Evolutionary conservation across 208 protist genomes (phyloP).

Genomic region (Leishmania guyanensis): DNA sequence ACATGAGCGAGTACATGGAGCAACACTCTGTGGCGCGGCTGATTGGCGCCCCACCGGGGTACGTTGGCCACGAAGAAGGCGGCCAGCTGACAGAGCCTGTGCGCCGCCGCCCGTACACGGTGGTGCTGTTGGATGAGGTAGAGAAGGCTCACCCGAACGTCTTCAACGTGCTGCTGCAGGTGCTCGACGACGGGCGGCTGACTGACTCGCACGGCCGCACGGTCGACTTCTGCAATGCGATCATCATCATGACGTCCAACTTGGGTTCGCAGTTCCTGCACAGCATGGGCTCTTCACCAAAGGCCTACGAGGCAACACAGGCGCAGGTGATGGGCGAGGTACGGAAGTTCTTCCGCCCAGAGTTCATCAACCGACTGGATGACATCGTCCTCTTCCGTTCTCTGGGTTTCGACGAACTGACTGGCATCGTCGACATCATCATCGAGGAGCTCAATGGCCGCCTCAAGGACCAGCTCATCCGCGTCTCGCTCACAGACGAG

Average conservation of each 20-base stretch:
- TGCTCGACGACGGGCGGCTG: slow-evolving; percentile 98
- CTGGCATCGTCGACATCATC: slow-evolving; percentile 92
- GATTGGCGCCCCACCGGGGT: slow-evolving; percentile 98
- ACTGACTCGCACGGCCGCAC: slow-evolving; percentile 97
- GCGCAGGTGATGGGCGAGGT: slow-evolving; percentile 90
- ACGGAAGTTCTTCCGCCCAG: slow-evolving; percentile 92
- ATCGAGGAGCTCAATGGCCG: slow-evolving; percentile 79
- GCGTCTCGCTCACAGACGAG: slow-evolving; percentile 50
- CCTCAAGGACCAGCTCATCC: slow-evolving; percentile 66
- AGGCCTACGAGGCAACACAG: slow-evolving; percentile 56
- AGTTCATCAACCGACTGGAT: slow-evolving; percentile 99
- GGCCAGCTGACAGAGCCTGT: slow-evolving; percentile 99
- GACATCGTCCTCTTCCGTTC: slow-evolving; percentile 98
- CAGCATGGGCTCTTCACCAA: slow-evolving; percentile 41
- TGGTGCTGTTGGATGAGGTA: slow-evolving; percentile 99
- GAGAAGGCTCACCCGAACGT: slow-evolving; percentile 99
- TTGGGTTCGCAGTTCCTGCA: slow-evolving; percentile 89
- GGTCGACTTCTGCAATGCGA: slow-evolving; percentile 98
- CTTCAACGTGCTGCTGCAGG: slow-evolving; percentile 97
- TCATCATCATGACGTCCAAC: slow-evolving; percentile 99
- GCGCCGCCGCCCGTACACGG: slow-evolving; percentile 96
- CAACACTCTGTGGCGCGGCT: slow-evolving; percentile 95
- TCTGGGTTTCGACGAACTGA: slow-evolving; percentile 81
- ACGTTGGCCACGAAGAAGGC: slow-evolving; percentile 98
- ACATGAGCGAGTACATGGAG: slow-evolving; percentile 99